phyloP scores from a whole-genome alignment of 306 rosid genomes.

The Pterocarpus macrocarpus region DNA sequence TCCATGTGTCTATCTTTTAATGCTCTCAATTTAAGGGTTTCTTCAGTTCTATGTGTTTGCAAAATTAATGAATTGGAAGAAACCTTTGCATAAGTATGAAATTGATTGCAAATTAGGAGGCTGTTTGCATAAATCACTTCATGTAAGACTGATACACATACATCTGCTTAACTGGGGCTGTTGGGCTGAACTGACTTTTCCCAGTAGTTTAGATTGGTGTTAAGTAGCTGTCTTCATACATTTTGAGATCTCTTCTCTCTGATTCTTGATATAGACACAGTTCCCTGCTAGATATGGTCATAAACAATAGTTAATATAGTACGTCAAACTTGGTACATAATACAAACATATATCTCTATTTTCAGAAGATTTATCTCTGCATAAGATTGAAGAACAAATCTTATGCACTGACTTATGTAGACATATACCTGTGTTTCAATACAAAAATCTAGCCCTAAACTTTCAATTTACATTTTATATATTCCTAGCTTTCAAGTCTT shows the following conservation, averaged over 20 bases:
- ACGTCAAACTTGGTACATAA: neutral
- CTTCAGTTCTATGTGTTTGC: constrained; percentile 11
- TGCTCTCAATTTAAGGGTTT: constrained; percentile 4
- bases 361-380: neutral
- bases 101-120: neutral
- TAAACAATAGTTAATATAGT: neutral
- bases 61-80: neutral
- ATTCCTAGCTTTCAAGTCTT: constrained; percentile 22
- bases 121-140: constrained; percentile 13
- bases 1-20: neutral
- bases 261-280: neutral
- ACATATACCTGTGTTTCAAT: neutral
- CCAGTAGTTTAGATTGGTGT: neutral
- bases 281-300: neutral
- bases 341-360: neutral
- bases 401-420: neutral
- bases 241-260: neutral
- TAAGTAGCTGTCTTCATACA: neutral
- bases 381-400: neutral
- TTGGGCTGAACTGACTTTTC: constrained; percentile 5
- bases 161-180: neutral
- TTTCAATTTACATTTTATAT: neutral
- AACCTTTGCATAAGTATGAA: neutral
- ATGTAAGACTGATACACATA: constrained; percentile 1
- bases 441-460: neutral